Evolutionary conservation across 2,329 filamentous ascomycete genomes (phyloP).

Genomic region (Geosmithia flava): DNA sequence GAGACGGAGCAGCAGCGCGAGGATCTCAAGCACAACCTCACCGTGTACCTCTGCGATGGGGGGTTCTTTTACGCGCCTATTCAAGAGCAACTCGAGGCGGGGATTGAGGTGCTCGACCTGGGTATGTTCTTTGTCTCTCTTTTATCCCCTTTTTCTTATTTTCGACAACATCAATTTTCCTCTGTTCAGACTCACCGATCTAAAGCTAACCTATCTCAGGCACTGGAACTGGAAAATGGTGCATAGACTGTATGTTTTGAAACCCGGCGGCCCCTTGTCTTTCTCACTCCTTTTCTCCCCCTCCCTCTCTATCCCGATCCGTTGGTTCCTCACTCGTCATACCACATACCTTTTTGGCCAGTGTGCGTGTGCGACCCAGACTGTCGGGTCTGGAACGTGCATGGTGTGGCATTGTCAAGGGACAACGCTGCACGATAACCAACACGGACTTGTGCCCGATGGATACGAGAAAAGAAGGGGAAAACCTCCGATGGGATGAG

Average conservation of each 20-base stretch:
- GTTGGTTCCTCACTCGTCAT: not conserved
- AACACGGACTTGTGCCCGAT: too few relatives aligned
- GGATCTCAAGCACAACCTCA: constrained; percentile 26
- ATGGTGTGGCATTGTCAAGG: not conserved
- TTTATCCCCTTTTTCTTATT: not conserved
- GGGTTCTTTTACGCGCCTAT: constrained; percentile 31
- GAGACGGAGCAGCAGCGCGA: constrained; percentile 28
- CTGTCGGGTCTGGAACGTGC: not conserved
- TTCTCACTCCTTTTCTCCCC: not conserved
- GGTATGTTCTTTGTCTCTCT: constrained; percentile 16
- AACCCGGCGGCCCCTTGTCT: not conserved
- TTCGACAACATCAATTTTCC: not conserved
- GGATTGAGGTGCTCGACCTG: constrained; percentile 32
- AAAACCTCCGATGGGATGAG: too few relatives aligned
- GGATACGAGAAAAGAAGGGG: too few relatives aligned
- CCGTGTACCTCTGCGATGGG: constrained; percentile 23
- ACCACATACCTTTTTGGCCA: not conserved
- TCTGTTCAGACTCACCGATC: not conserved
- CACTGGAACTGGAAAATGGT: constrained; percentile 39
- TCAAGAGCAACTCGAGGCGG: constrained; percentile 19
- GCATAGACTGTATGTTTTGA: constrained; percentile 30
- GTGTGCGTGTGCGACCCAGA: not conserved
- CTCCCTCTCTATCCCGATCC: not conserved
- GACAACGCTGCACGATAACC: too few relatives aligned
- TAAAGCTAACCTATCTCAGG: constrained; percentile 18